These are phyloP conservation scores for Phialophora tarda DNA, from an alignment of 2,329 filamentous ascomycete genomes.

Conservation along the genomic window DNA sequence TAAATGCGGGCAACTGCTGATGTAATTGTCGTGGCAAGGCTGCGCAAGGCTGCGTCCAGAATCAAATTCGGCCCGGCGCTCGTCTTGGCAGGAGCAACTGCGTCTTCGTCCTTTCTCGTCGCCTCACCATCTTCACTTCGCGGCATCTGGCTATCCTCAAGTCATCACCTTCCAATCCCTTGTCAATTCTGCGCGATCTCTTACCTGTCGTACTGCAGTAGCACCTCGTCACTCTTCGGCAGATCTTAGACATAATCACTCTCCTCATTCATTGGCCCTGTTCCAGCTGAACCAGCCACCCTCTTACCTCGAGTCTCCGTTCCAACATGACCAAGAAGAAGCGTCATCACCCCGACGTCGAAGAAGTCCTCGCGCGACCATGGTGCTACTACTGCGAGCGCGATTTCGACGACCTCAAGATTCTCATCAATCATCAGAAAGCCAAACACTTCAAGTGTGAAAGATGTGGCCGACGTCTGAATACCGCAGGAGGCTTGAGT, in stretches of 20 bases:
- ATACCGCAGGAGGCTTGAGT: constrained; percentile 91
- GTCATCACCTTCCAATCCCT: not conserved
- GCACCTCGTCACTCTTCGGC: not conserved
- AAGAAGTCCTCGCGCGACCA: constrained; percentile 83
- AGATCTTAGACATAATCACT: not conserved
- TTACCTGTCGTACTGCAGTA: not conserved
- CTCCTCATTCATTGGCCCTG: not conserved
- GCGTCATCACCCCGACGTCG: constrained; percentile 81
- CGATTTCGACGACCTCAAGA: constrained; percentile 96
- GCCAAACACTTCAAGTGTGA: constrained; percentile 99
- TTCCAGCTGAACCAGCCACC: constrained; percentile 6
- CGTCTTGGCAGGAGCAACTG: not conserved
- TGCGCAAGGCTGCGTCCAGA: not conserved
- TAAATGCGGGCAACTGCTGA: no score
- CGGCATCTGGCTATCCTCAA: not conserved
- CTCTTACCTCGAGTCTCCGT: not conserved
- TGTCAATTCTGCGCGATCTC: not conserved
- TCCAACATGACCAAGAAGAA: constrained; percentile 83
- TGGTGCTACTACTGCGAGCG: constrained; percentile 99
- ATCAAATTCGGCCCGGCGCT: not conserved
- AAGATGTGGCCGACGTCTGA: constrained; percentile 82
- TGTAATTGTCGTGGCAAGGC: not conserved
- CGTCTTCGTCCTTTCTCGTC: not conserved
- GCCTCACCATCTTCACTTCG: not conserved
- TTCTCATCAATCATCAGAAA: constrained; percentile 95